These are phyloP conservation scores for Termitomyces heimii DNA, from an alignment of 768 basidiomycete genomes.

Conservation along the genomic window DNA sequence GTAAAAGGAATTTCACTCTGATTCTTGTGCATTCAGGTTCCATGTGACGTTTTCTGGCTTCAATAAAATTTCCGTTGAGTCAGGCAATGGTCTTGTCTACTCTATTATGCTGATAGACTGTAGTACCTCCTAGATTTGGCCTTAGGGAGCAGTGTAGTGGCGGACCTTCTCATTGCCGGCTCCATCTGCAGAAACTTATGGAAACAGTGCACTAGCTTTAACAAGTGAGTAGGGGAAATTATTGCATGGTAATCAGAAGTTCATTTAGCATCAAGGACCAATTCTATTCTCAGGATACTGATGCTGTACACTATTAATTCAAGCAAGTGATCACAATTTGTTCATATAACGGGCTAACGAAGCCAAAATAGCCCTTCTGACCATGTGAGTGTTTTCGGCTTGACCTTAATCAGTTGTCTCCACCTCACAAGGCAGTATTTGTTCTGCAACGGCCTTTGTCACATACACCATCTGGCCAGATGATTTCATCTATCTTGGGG, in stretches of 20 bases:
- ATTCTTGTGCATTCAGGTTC: neutral
- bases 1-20: neutral
- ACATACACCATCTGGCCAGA: constrained; percentile 40
- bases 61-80: constrained; percentile 6
- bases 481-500: constrained; percentile 39
- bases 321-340: constrained; percentile 23
- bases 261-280: constrained; percentile 26
- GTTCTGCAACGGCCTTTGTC: constrained; percentile 23
- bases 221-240: constrained; percentile 14
- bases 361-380: constrained; percentile 21
- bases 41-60: constrained; percentile 2
- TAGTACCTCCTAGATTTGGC: constrained; percentile 26
- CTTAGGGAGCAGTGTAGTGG: constrained; percentile 28
- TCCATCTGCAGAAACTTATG: constrained; percentile 28
- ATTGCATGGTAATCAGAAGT: neutral
- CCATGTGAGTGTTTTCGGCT: constrained; percentile 18
- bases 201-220: constrained; percentile 22
- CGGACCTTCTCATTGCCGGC: constrained; percentile 32
- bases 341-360: neutral
- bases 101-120: neutral
- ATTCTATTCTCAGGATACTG: constrained; percentile 36
- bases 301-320: constrained; percentile 45
- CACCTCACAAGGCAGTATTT: constrained; percentile 14
- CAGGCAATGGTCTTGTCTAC: neutral
- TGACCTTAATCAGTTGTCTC: neutral